phyloP scores from a whole-genome alignment of 2,329 filamentous ascomycete genomes.

The Dryadomyces quercivorus region DNA sequence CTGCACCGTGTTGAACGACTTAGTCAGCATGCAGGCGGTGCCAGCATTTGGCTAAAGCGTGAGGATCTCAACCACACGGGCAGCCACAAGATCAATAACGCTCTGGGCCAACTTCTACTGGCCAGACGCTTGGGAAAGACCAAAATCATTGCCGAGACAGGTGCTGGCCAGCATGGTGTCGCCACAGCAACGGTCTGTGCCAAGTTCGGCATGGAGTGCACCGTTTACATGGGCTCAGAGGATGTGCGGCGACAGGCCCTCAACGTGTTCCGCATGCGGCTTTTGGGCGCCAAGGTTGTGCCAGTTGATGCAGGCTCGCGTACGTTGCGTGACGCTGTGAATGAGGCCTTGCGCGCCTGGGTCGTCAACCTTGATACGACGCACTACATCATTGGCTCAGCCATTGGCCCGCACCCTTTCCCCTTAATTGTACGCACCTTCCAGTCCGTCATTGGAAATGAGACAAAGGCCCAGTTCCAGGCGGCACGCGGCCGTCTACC shows the following conservation, averaged over 20 bases:
- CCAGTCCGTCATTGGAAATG: conserved; percentile 90
- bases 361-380: conserved; percentile 86
- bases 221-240: conserved; percentile 96
- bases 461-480: conserved; percentile 87
- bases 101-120: conserved; percentile 81
- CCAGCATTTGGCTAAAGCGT: conserved; percentile 95
- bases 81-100: conserved; percentile 99
- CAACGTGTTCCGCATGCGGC: conserved; percentile 97
- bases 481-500: conserved; percentile 78
- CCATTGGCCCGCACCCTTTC: conserved; percentile 95
- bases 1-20: conserved; percentile 80
- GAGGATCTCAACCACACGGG: conserved; percentile 97
- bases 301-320: conserved; percentile 83
- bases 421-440: conserved; percentile 95
- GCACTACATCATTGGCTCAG: conserved; percentile 96
- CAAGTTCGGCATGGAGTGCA: conserved; percentile 97
- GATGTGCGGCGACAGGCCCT: conserved; percentile 92
- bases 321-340: conserved; percentile 78
- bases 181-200: conserved; percentile 95
- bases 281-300: conserved; percentile 85
- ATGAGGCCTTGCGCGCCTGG: conserved; percentile 91
- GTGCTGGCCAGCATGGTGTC: conserved; percentile 94
- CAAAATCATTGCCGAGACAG: conserved; percentile 95
- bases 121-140: conserved; percentile 83
- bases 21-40: conserved; percentile 79